phyloP scores from a whole-genome alignment of 1,284 basidiomycete species.

The Boletus semigastroideus region DNA sequence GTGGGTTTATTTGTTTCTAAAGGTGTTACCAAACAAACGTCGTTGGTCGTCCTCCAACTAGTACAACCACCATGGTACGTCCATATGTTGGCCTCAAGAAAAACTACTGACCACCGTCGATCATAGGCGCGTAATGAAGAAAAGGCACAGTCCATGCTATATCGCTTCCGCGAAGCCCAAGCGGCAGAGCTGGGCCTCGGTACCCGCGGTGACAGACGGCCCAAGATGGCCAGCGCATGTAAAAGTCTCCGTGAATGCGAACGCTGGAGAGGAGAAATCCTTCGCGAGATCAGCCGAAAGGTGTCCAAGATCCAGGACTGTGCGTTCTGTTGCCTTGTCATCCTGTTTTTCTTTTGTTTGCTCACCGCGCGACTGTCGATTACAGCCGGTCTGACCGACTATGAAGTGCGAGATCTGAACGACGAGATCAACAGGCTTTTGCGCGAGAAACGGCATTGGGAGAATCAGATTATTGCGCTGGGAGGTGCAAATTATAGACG shows the following conservation, averaged over 20 bases:
- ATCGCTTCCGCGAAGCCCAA: constrained; percentile 97
- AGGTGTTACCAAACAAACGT: constrained; percentile 27
- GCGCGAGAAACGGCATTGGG: constrained; percentile 96
- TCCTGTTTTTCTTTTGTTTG: neutral
- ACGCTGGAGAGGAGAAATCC: constrained; percentile 92
- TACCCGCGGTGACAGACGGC: constrained; percentile 77
- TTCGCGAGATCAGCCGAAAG: constrained; percentile 93
- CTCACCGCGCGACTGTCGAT: neutral
- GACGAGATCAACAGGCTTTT: constrained; percentile 98
- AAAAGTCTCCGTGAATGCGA: constrained; percentile 93
- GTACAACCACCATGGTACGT: constrained; percentile 16
- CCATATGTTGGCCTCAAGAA: no score
- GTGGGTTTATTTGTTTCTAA: constrained; percentile 29
- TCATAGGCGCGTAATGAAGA: constrained; percentile 92
- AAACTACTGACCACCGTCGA: neutral
- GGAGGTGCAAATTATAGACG: constrained; percentile 97
- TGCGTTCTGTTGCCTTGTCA: constrained; percentile 41
- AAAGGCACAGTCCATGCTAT: constrained; percentile 98
- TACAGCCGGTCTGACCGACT: constrained; percentile 88
- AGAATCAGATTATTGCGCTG: constrained; percentile 92
- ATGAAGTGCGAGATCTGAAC: constrained; percentile 87
- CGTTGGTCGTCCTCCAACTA: neutral
- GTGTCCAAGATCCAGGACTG: constrained; percentile 98
- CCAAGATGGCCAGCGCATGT: constrained; percentile 87
- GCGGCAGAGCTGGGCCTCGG: constrained; percentile 92